Percentiles rank a stretch among this genome's conserved stretches.
These are phyloP conservation scores for Trichosporon sp. DNA, from an alignment of 1,284 basidiomycete genomes.

Conservation along the genomic window DNA sequence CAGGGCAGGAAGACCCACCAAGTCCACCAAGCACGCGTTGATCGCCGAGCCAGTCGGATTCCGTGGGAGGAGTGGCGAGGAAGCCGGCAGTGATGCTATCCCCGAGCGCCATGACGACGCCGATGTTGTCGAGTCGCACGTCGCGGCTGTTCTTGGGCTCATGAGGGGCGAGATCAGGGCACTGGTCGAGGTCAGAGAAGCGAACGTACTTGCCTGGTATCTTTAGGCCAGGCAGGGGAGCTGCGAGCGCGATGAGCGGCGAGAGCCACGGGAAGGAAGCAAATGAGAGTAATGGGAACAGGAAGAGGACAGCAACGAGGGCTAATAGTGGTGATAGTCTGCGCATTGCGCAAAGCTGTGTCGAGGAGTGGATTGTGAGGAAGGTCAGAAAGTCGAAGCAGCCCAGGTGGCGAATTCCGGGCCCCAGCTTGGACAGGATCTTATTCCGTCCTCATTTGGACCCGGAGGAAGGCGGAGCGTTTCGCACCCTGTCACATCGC, in stretches of 20 bases:
- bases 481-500: not conserved
- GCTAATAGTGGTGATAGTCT: not conserved
- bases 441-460: not conserved
- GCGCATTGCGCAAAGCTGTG: not conserved
- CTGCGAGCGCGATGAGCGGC: not conserved
- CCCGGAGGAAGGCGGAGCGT: not conserved
- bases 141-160: not conserved
- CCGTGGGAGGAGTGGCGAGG: conserved; percentile 38
- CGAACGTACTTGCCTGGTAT: not conserved
- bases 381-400: conserved; percentile 5
- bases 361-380: not conserved
- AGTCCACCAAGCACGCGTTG: not conserved
- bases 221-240: not conserved
- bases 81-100: conserved; percentile 57
- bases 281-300: not conserved
- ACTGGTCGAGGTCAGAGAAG: not conserved
- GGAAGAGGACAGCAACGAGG: not conserved
- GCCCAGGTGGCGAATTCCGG: conserved; percentile 10
- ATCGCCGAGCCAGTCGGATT: conserved; percentile 11
- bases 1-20: not conserved
- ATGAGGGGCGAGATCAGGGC: not conserved
- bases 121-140: conserved; percentile 53
- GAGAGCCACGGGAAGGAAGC: not conserved
- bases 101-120: conserved; percentile 54
- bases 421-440: not conserved